A percentile compares a stretch with the other conserved stretches of the same genome.
Evolutionary conservation across 2,329 filamentous ascomycete genomes (phyloP).

Genomic region (Neofusicoccum laricinum): DNA sequence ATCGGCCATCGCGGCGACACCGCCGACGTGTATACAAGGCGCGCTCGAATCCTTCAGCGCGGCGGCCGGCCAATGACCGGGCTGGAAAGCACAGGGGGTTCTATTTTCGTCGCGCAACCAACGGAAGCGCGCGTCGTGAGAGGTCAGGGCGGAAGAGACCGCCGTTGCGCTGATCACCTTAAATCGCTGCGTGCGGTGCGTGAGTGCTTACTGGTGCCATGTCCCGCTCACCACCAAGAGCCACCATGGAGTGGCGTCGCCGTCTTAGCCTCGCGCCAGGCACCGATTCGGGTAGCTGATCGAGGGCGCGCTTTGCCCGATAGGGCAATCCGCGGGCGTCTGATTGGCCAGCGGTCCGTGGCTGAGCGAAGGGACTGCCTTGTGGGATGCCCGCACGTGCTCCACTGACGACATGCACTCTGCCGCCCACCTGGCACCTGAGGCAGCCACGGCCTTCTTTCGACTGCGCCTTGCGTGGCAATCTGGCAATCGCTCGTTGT

Average conservation of each 20-base stretch:
- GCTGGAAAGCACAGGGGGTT: background rate
- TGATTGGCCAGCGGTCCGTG: background rate
- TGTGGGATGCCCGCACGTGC: background rate
- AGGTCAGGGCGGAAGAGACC: background rate
- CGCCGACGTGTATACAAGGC: background rate
- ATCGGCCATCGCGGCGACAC: background rate
- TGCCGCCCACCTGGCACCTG: background rate
- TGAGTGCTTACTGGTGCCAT: background rate
- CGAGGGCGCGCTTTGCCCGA: background rate
- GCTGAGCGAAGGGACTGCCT: background rate
- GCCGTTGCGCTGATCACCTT: background rate
- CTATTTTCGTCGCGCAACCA: background rate
- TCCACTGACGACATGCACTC: constrained; percentile 5
- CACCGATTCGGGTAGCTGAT: background rate
- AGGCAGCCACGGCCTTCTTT: background rate
- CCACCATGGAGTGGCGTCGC: background rate
- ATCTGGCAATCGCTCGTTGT: background rate
- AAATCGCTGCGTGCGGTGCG: background rate
- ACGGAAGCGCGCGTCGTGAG: background rate
- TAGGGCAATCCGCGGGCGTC: background rate
- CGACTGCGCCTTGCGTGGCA: background rate
- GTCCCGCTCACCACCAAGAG: background rate
- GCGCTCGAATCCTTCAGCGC: background rate
- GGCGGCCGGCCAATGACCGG: background rate
- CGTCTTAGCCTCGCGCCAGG: background rate